Evolutionary conservation across 805 yeast species (phyloP).

Genomic region (Yueomyces sinensis): DNA sequence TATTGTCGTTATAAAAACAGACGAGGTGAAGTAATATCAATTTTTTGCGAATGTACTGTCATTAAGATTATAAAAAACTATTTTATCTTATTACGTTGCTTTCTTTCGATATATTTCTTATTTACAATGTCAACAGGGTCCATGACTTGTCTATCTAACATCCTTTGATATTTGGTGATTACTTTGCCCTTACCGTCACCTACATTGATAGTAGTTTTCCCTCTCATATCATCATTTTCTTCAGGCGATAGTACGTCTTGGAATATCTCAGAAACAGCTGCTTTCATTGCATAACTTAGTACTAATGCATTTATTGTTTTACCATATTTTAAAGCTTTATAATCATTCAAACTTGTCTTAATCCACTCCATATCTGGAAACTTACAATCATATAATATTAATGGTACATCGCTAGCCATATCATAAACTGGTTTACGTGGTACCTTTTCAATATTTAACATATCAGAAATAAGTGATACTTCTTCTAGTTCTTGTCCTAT

Average conservation of each 20-base stretch:
- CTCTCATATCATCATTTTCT: conserved; percentile 11
- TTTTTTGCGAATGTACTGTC: too few species aligned
- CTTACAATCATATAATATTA: conserved; percentile 75
- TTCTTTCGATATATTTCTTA: conserved; percentile 40
- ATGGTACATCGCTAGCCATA: conserved; percentile 83
- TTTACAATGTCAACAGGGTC: conserved; percentile 63
- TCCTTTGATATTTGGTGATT: conserved; percentile 42
- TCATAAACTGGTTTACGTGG: conserved; percentile 70
- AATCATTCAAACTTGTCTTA: conserved; percentile 16
- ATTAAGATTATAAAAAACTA: too few species aligned
- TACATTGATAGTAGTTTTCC: conserved; percentile 31
- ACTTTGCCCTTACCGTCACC: conserved; percentile 74
- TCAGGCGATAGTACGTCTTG: conserved; percentile 21
- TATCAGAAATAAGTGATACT: conserved; percentile 40
- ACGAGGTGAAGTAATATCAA: too few species aligned
- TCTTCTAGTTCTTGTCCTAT: conserved; percentile 70
- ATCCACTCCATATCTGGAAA: conserved; percentile 63
- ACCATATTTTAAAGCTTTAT: conserved; percentile 31
- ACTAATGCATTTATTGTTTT: conserved; percentile 35
- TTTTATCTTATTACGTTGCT: too few species aligned
- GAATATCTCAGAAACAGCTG: conserved; percentile 39
- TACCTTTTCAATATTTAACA: conserved; percentile 41
- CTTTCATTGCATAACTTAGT: conserved; percentile 44
- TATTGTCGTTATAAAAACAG: too few species aligned
- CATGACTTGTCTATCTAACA: conserved; percentile 40